phyloP scores from a whole-genome alignment of 345 rosid species.

The Citrus mangshanensis region DNA sequence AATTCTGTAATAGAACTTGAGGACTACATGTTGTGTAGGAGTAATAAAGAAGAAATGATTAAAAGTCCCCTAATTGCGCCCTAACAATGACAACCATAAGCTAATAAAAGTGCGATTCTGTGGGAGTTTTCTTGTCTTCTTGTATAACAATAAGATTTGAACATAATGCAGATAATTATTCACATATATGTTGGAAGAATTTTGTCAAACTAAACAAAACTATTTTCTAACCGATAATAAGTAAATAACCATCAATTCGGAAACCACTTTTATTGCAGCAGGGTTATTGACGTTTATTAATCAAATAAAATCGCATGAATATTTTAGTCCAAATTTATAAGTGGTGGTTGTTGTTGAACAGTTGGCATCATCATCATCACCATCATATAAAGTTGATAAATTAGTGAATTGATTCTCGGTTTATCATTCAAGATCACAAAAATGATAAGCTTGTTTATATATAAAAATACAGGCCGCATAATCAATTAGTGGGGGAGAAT shows the following conservation, averaged over 20 bases:
- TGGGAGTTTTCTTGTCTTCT: neutral
- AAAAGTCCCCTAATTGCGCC: too few species aligned
- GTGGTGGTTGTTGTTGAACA: neutral
- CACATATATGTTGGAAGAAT: neutral
- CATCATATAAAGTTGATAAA: neutral
- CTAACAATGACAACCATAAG: too few species aligned
- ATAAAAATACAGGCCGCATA: neutral
- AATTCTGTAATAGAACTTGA: too few species aligned
- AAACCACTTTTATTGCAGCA: too few species aligned
- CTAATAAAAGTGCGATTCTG: too few species aligned
- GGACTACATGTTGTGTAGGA: too few species aligned
- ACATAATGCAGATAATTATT: neutral
- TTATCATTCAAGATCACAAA: neutral
- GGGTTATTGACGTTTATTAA: neutral
- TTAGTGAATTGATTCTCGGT: neutral
- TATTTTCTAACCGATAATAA: too few species aligned
- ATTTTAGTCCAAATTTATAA: neutral
- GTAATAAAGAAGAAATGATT: too few species aligned
- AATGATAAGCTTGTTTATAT: neutral
- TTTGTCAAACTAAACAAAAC: neutral
- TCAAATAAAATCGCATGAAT: neutral
- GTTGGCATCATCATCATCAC: constrained; percentile 7
- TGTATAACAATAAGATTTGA: neutral
- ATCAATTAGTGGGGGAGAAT: neutral
- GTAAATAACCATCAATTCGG: too few species aligned